Evolutionary conservation across 441 rosid species (phyloP).

Genomic region (Aquilaria agallochum): DNA sequence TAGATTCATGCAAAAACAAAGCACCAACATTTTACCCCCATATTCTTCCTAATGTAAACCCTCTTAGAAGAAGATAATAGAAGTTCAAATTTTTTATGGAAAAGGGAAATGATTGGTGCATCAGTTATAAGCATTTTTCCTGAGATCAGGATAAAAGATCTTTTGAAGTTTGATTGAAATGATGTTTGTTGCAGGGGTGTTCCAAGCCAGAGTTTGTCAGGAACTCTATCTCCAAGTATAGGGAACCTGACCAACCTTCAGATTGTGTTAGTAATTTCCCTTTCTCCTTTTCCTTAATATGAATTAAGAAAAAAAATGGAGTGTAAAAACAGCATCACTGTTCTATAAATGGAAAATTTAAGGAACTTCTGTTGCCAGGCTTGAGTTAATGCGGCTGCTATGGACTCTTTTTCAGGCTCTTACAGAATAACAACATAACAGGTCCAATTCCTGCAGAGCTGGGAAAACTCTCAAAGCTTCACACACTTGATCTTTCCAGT

Average conservation of each 20-base stretch:
- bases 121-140: neutral
- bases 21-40: neutral
- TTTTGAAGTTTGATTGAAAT: constrained; percentile 11
- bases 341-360: neutral
- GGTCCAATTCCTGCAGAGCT: constrained; percentile 77
- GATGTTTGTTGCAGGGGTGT: constrained; percentile 56
- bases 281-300: neutral
- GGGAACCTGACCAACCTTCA: constrained; percentile 93
- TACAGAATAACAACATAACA: constrained; percentile 90
- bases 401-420: constrained; percentile 45
- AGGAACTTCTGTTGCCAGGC: neutral
- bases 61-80: neutral
- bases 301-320: neutral
- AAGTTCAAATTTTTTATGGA: neutral
- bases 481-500: constrained; percentile 85
- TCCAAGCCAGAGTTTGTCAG: constrained; percentile 95
- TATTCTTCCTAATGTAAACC: too few relatives aligned
- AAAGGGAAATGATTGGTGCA: too few relatives aligned
- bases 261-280: constrained; percentile 61
- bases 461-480: constrained; percentile 69
- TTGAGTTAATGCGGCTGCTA: constrained; percentile 5
- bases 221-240: constrained; percentile 90
- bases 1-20: neutral
- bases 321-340: too few relatives aligned
- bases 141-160: constrained; percentile 7